Evolutionary conservation across 2,329 filamentous ascomycete genomes (phyloP).

Genomic region (Tolypocladium ophioglossoides): DNA sequence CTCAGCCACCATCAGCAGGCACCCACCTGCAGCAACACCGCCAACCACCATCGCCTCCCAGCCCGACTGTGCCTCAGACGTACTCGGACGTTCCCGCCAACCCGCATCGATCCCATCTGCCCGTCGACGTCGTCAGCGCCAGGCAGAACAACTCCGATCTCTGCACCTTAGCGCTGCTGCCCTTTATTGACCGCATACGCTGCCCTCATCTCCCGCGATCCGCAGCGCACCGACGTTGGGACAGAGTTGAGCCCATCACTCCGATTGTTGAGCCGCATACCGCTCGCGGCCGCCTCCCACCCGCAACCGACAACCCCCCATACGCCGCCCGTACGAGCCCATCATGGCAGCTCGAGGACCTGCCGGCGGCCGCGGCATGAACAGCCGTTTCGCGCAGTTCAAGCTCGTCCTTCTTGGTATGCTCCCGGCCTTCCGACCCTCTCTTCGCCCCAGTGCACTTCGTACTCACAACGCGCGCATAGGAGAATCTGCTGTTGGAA

Average conservation of each 20-base stretch:
- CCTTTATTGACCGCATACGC: background rate
- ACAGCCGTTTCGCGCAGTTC: constrained; percentile 94
- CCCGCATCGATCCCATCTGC: constrained; percentile 1
- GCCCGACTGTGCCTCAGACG: constrained; percentile 13
- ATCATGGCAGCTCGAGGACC: constrained; percentile 78
- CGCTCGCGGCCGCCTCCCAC: background rate
- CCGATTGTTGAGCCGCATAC: background rate
- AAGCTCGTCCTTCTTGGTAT: constrained; percentile 94
- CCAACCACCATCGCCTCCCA: constrained; percentile 2
- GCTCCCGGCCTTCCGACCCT: constrained; percentile 14
- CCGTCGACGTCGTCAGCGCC: constrained; percentile 6
- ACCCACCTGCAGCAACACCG: background rate
- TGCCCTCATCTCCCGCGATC: background rate
- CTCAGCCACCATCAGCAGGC: constrained; percentile 1
- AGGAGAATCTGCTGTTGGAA: constrained; percentile 99
- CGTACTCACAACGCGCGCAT: constrained; percentile 6
- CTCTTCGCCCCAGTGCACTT: background rate
- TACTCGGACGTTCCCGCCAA: background rate
- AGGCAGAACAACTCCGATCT: constrained; percentile 2
- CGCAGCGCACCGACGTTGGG: background rate
- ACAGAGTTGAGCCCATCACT: background rate
- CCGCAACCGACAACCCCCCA: background rate
- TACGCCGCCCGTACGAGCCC: constrained; percentile 9
- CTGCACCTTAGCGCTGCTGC: background rate
- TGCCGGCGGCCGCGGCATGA: constrained; percentile 50